Percentiles rank a stretch among this genome's conserved stretches.
phyloP scores from a whole-genome alignment of 2,329 filamentous ascomycete genomes.

The Helminthosporium solani region DNA sequence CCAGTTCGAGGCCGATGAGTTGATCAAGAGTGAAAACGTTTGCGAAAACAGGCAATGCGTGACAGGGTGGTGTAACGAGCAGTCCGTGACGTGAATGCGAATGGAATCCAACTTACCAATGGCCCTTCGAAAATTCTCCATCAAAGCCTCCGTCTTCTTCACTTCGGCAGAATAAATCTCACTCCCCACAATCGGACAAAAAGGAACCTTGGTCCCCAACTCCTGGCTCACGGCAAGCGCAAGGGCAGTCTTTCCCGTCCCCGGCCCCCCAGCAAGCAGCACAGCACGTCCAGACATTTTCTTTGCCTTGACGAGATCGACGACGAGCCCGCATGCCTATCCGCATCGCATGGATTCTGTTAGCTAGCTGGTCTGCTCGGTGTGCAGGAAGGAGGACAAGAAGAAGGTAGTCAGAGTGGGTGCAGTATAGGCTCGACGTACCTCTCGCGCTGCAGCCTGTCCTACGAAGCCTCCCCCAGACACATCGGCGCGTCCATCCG shows the following conservation, averaged over 20 bases:
- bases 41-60: too few species aligned
- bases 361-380: too few species aligned
- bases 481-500: constrained; percentile 81
- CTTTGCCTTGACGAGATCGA: constrained; percentile 92
- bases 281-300: constrained; percentile 98
- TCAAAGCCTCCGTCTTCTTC: constrained; percentile 98
- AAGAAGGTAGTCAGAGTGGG: background rate
- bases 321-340: constrained; percentile 89
- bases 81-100: too few species aligned
- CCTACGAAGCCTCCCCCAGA: constrained; percentile 78
- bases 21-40: too few species aligned
- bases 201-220: constrained; percentile 95
- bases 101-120: constrained; percentile 72
- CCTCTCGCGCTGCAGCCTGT: constrained; percentile 84
- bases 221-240: constrained; percentile 96
- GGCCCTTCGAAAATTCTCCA: constrained; percentile 98
- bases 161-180: constrained; percentile 98
- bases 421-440: constrained; percentile 44
- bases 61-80: too few species aligned
- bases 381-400: too few species aligned
- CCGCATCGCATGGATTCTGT: constrained; percentile 8
- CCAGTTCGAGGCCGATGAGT: too few species aligned
- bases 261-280: constrained; percentile 87
- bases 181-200: constrained; percentile 96
- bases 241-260: constrained; percentile 92